These are phyloP conservation scores for Epichloe scottii DNA, from an alignment of 2,329 filamentous ascomycete genomes.

Conservation along the genomic window DNA sequence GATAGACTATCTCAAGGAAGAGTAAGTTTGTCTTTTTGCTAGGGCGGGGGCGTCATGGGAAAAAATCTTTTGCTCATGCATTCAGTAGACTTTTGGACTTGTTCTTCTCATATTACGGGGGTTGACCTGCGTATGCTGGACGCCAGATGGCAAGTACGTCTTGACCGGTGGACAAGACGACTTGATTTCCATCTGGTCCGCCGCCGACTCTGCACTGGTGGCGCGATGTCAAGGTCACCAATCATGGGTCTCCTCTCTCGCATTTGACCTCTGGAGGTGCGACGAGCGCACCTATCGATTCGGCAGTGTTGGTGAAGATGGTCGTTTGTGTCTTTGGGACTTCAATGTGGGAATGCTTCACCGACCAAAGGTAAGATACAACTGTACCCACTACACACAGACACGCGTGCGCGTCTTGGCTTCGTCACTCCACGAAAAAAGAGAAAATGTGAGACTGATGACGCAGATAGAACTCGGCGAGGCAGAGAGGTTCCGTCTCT, in stretches of 20 bases:
- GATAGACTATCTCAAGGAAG: slow-evolving; percentile 83
- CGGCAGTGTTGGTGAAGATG: slow-evolving; percentile 90
- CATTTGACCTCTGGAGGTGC: slow-evolving; percentile 94
- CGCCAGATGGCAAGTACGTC: slow-evolving; percentile 90
- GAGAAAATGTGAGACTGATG: background rate
- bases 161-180: slow-evolving; percentile 94
- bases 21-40: slow-evolving; percentile 39
- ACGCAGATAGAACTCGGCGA: slow-evolving; percentile 10
- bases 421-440: background rate
- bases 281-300: slow-evolving; percentile 93
- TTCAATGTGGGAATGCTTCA: slow-evolving; percentile 96
- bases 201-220: slow-evolving; percentile 71
- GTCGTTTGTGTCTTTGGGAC: slow-evolving; percentile 85
- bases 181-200: slow-evolving; percentile 88
- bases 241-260: slow-evolving; percentile 87
- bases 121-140: slow-evolving; percentile 90
- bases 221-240: slow-evolving; percentile 91
- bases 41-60: background rate
- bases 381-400: background rate
- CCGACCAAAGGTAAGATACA: slow-evolving; percentile 49
- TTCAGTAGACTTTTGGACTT: slow-evolving; percentile 61
- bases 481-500: slow-evolving; percentile 39
- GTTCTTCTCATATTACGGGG: slow-evolving; percentile 91
- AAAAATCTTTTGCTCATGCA: slow-evolving; percentile 5
- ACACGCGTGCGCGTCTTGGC: background rate